These are phyloP conservation scores for Trypanosoma melophagium DNA, from an alignment of 208 protist genomes.

Conservation along the genomic window DNA sequence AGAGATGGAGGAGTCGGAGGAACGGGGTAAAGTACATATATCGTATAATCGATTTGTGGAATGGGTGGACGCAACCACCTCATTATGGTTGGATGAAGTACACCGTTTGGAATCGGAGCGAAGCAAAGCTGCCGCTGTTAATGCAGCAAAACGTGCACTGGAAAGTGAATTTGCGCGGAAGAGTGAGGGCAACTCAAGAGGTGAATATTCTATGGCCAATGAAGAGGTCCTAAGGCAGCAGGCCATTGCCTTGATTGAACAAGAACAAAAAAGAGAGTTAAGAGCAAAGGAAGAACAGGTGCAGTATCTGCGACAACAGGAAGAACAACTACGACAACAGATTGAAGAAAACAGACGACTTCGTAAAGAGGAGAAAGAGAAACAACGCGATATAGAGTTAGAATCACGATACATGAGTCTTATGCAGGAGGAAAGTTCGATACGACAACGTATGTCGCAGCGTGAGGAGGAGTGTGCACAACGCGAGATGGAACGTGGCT, in stretches of 20 bases:
- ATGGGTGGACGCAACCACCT: conserved; percentile 55
- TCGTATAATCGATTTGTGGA: conserved; percentile 55
- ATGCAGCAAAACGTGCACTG: conserved; percentile 58
- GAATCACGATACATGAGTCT: conserved; percentile 10
- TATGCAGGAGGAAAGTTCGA: conserved; percentile 14
- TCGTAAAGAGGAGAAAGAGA: conserved; percentile 10
- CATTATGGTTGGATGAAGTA: conserved; percentile 62
- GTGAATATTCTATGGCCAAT: not conserved
- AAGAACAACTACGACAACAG: conserved; percentile 19
- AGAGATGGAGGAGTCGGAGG: conserved; percentile 26
- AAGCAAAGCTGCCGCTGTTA: conserved; percentile 45
- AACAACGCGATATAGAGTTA: conserved; percentile 18
- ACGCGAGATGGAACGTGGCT: conserved; percentile 34
- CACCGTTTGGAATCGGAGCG: conserved; percentile 33
- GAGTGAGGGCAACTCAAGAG: not conserved
- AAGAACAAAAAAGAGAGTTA: conserved; percentile 44
- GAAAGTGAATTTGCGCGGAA: conserved; percentile 49
- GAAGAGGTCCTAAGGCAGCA: conserved; percentile 43
- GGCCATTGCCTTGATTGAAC: conserved; percentile 75
- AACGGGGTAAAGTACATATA: conserved; percentile 29
- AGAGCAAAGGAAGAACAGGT: conserved; percentile 28
- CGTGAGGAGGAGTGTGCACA: conserved; percentile 26
- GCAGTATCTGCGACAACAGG: conserved; percentile 27
- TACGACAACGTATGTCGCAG: conserved; percentile 9
- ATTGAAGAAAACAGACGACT: conserved; percentile 19